Base-by-base conservation (phyloP, 2,329 filamentous ascomycete genomes). In the Geosmithia putterillii region DNA sequence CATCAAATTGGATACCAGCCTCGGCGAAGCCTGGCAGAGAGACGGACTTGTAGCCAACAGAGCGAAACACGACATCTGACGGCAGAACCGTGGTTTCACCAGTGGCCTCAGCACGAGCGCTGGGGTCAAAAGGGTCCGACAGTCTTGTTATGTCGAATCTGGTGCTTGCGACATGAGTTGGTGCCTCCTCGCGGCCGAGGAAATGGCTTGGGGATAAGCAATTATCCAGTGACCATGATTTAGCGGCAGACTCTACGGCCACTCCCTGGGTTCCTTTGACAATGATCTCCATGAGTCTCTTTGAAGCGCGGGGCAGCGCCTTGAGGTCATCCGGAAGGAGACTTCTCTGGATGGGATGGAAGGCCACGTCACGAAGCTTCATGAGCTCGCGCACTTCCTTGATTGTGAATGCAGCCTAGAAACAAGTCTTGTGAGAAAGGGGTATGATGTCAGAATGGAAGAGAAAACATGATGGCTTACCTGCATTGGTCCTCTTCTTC, bases 341-440 rank as follows among this genome's bases (percentile, higher is more conserved):
- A 1, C 72, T 66, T 46, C 66, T 60, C 44, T 85, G 73, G 22
- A 90, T 69, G 2, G 83, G 76, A 44, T 81, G 72, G 54, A 95
- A 94, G 14, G 71, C 73, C 9, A 94, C 81, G 1, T 67, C 67
- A 0, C 78, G 74, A 3, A 96, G 71, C 41, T 84, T 83, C 64
- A 95, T 80, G 4, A 98, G 67, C 61, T 98, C 92, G 32, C 92
- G 79, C 15, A 87, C 67, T 65, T 98, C 92, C 61, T 95, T 96
- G 59, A 95, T 94, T 0, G 90, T 95, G 54, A 95, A 96, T 1
- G 92, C 81, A 20, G 87, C 90, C 81, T 90, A 42, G 3, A 42
- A 45, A 48, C 36, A 19, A 32, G n/a, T 50, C 15, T 12, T 32
- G 28, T 23, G 44, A 40, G 40, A 12, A 32, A 38, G 36, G 44